A percentile compares a stretch with the other conserved stretches of the same genome.
Conservation (phyloP, 768 basidiomycete species). For the Termitomyces sp. region DNA sequence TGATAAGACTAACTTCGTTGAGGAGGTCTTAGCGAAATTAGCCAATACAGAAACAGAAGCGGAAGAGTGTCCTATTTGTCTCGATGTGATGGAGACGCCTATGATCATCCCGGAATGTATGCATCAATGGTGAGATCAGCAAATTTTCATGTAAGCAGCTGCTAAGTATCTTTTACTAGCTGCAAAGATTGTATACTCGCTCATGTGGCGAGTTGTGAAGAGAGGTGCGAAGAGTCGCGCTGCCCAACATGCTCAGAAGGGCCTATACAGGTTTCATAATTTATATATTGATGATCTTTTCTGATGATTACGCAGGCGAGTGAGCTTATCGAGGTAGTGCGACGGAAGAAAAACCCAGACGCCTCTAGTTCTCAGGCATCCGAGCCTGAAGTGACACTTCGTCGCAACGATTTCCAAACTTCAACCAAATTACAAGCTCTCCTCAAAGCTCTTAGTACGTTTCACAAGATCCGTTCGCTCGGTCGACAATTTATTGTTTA, state of each 20-base stretch:
- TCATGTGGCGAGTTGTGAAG: constrained; percentile 62
- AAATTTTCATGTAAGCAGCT: background rate
- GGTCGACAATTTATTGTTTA: background rate
- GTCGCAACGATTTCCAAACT: constrained; percentile 80
- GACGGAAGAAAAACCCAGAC: constrained; percentile 21
- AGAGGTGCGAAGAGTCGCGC: constrained; percentile 60
- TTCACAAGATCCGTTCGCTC: background rate
- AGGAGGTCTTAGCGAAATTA: constrained; percentile 60
- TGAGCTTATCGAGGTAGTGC: constrained; percentile 60
- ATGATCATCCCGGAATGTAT: constrained; percentile 70
- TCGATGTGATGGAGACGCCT: constrained; percentile 69
- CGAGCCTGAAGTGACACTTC: constrained; percentile 45
- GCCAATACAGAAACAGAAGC: constrained; percentile 44
- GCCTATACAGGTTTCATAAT: constrained; percentile 48
- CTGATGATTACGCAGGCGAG: constrained; percentile 34
- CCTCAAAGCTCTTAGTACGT: constrained; percentile 60
- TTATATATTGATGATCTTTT: background rate
- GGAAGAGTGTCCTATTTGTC: constrained; percentile 75
- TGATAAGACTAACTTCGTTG: constrained; percentile 43
- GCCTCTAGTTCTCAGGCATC: constrained; percentile 27
- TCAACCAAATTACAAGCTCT: constrained; percentile 91
- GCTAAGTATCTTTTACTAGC: constrained; percentile 26
- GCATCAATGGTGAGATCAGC: constrained; percentile 59
- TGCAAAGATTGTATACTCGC: constrained; percentile 89
- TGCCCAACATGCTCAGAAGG: constrained; percentile 80